phyloP scores from a whole-genome alignment of 108 stramenopile genomes.

The Pelagomonas calceolata region DNA sequence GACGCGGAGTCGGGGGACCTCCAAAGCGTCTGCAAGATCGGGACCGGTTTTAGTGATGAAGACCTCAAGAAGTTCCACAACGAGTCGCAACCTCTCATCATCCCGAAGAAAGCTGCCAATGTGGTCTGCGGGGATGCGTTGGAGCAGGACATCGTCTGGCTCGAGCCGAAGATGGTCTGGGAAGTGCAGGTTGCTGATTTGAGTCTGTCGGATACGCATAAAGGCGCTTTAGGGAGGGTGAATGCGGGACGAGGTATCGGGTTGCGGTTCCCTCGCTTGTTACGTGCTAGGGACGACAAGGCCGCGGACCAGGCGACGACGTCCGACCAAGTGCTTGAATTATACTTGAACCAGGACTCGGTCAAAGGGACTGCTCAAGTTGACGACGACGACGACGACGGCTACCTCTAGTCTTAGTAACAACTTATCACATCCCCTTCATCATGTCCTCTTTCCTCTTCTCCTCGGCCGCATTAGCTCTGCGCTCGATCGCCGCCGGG shows the following conservation, averaged over 20 bases:
- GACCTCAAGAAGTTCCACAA: slow-evolving; percentile 21
- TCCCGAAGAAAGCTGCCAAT: slow-evolving; percentile 42
- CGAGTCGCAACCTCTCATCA: slow-evolving; percentile 40
- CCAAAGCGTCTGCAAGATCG: slow-evolving; percentile 97
- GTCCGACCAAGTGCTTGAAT: slow-evolving; percentile 84
- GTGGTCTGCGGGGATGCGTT: slow-evolving; percentile 41
- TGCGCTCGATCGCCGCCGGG: no score
- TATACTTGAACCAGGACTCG: slow-evolving; percentile 83
- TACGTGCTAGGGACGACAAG: slow-evolving; percentile 95
- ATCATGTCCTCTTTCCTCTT: no score
- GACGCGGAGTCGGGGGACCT: slow-evolving; percentile 88
- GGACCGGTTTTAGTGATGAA: slow-evolving; percentile 98
- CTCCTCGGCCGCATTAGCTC: no score
- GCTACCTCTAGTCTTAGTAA: slow-evolving; percentile 6
- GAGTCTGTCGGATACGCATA: slow-evolving; percentile 73
- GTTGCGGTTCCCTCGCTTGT: slow-evolving; percentile 93
- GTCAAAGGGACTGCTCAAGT: slow-evolving; percentile 17
- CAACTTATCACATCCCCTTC: no score
- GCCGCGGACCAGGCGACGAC: slow-evolving; percentile 84
- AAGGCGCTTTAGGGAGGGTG: slow-evolving; percentile 70
- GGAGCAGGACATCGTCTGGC: slow-evolving; percentile 85
- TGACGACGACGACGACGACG: slow-evolving; percentile 6
- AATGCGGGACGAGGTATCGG: slow-evolving; percentile 86
- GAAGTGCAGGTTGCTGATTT: slow-evolving; percentile 98
- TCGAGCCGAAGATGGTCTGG: slow-evolving; percentile 90